Conservation (phyloP, 441 rosid genomes). For the Erysimum pusillum region DNA sequence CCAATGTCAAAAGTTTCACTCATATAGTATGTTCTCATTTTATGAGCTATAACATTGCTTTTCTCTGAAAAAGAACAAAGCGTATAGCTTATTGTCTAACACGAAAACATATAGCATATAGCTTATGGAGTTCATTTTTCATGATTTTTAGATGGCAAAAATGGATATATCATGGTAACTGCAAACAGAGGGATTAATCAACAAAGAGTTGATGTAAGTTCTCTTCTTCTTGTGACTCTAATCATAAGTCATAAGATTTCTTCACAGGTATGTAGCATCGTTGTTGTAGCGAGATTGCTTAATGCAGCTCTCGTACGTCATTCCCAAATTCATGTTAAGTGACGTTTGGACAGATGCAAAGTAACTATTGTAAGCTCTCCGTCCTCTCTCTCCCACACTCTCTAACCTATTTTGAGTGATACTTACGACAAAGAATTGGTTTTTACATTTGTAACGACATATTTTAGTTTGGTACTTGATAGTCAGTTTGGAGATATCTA, state of each 20-base stretch:
- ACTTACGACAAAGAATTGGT: background rate
- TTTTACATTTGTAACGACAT: slow-evolving; percentile 20
- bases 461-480: slow-evolving; percentile 38
- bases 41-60: too few species aligned
- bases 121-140: background rate
- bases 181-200: slow-evolving; percentile 99
- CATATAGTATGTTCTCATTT: too few species aligned
- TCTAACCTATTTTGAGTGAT: slow-evolving; percentile 10
- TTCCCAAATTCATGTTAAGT: slow-evolving; percentile 93
- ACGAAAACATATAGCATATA: too few species aligned
- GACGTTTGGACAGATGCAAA: slow-evolving; percentile 94
- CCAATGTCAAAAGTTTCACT: too few species aligned
- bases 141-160: slow-evolving; percentile 63
- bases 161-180: slow-evolving; percentile 89
- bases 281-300: slow-evolving; percentile 82
- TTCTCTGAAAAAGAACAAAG: too few species aligned
- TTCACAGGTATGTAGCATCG: slow-evolving; percentile 91
- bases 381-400: slow-evolving; percentile 27
- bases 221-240: slow-evolving; percentile 33
- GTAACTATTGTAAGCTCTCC: slow-evolving; percentile 54
- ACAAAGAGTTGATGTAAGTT: slow-evolving; percentile 95
- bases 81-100: too few species aligned
- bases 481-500: slow-evolving; percentile 95
- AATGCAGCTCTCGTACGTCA: slow-evolving; percentile 89
- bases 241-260: slow-evolving; percentile 25